A percentile compares a stretch with the other conserved stretches of the same genome.
Evolutionary conservation across 495 filamentous ascomycete species (phyloP).

Genomic region (Penicillium soppii): DNA sequence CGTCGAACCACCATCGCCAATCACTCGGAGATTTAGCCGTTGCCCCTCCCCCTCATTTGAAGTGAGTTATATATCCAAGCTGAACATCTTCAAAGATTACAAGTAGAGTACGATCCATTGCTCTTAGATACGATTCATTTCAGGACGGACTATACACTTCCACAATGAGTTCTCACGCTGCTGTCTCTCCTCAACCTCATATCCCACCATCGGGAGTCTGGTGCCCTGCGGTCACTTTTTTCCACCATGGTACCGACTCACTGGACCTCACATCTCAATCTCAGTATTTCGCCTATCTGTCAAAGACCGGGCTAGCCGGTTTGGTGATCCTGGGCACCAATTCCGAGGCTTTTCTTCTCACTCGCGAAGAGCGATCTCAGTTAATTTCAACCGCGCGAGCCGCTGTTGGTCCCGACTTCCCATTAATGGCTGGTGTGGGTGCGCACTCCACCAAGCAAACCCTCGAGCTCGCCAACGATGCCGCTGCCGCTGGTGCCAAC

Average conservation of each 20-base stretch:
- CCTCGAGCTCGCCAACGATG: conserved; percentile 57
- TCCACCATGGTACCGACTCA: conserved; percentile 50
- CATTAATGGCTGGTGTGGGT: conserved; percentile 62
- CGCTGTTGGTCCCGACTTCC: conserved; percentile 48
- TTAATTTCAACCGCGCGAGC: conserved; percentile 53
- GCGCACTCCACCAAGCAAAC: conserved; percentile 64
- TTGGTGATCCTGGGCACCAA: conserved; percentile 64
- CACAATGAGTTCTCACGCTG: conserved; percentile 11
- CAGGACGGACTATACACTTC: background rate
- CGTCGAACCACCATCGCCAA: background rate
- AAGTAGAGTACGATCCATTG: background rate
- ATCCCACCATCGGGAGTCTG: conserved; percentile 29
- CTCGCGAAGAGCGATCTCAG: conserved; percentile 54
- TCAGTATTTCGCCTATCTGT: conserved; percentile 56
- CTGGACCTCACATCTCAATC: conserved; percentile 48
- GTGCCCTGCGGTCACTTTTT: conserved; percentile 47
- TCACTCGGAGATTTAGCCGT: background rate
- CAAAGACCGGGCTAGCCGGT: conserved; percentile 52
- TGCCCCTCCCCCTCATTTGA: conserved; percentile 11
- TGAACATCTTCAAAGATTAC: background rate
- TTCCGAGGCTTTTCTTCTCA: conserved; percentile 63
- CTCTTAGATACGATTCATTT: no score
- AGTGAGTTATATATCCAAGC: background rate
- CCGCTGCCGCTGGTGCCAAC: conserved; percentile 54
- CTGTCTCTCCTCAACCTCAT: conserved; percentile 22